phyloP scores from a whole-genome alignment of 2,329 filamentous ascomycete genomes.

The Epichloe amarillans region DNA sequence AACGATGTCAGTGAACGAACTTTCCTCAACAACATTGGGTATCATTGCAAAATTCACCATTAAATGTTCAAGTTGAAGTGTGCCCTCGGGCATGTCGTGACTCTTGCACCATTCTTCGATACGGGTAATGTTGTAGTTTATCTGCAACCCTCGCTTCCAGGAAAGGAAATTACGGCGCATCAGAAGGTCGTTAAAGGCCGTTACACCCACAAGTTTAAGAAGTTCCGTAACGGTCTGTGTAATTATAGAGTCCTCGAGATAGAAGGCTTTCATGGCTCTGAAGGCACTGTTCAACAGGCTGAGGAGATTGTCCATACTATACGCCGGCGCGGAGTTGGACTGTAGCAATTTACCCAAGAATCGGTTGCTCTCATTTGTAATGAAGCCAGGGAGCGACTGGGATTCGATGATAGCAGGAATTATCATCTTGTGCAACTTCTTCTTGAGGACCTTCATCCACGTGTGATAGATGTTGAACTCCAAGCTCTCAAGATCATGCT shows the following conservation, averaged over 20 bases:
- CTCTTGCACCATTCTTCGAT: slow-evolving; percentile 99
- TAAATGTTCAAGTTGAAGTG: slow-evolving; percentile 89
- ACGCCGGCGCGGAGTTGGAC: slow-evolving; percentile 81
- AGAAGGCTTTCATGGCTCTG: slow-evolving; percentile 98
- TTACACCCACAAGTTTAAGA: slow-evolving; percentile 84
- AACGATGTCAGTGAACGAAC: slow-evolving; percentile 24
- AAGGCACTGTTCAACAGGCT: slow-evolving; percentile 94
- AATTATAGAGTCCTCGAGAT: slow-evolving; percentile 90
- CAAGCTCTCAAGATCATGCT: slow-evolving; percentile 93
- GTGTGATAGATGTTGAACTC: slow-evolving; percentile 99
- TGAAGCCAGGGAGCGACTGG: slow-evolving; percentile 93
- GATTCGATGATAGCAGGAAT: slow-evolving; percentile 98
- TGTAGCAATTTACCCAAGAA: slow-evolving; percentile 96
- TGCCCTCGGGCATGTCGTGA: slow-evolving; percentile 98
- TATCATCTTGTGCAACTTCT: slow-evolving; percentile 99
- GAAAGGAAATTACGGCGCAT: slow-evolving; percentile 98
- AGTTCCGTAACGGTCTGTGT: slow-evolving; percentile 92
- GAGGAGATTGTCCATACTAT: slow-evolving; percentile 97
- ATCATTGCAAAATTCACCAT: slow-evolving; percentile 48
- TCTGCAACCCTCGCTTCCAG: slow-evolving; percentile 97
- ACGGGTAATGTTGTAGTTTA: slow-evolving; percentile 99
- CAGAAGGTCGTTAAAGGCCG: slow-evolving; percentile 93
- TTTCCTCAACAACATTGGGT: slow-evolving; percentile 14
- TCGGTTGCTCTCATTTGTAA: slow-evolving; percentile 95
- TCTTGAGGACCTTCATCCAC: slow-evolving; percentile 99